Base-by-base conservation (phyloP, 345 rosid species). In the Eucalyptus brandiana region DNA sequence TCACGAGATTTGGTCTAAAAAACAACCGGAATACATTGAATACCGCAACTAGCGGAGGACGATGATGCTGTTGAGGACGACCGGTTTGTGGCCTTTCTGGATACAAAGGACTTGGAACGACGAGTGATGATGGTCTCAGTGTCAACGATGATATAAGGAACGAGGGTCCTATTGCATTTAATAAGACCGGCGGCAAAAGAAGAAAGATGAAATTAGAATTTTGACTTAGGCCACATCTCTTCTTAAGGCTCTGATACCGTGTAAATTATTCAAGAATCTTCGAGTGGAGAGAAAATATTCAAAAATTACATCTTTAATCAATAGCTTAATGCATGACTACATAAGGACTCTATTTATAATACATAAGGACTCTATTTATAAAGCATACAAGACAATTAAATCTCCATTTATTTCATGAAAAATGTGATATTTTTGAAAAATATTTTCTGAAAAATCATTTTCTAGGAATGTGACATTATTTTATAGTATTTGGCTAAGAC, bases 341-440 rank as follows among this genome's bases (percentile, higher is more conserved):
- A 30, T 30, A 14, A 62, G 21, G 54, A 51, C 4, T 51, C 16
- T 48, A 48, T 48, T 48, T 48, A 48, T 48, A 48, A 48, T 48
- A 49, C 6, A 49, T 49, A 49, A 12, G 6, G n/a, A 7, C 32
- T 28, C 37, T 8, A 65, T 14, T n/a, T 65, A n/a, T 65, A 65
- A n/a, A n/a, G 76, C 21, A 65, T n/a, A 65, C 4, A 18, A n/a
- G 76, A n/a, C 37, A n/a, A 56, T 10, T 56, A 10, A 4, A 9
- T 2, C 30, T 56, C 2, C 2, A 56, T 56, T 10, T 56, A 4
- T 24, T 56, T 23, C 0, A 1, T 1, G 0, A 56, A 56, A 24
- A 56, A 56, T 56, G 30, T 56, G 30, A 24, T 56, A 26, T 24
- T 56, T 56, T 56, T 54, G 58, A 5, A 56, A 56, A 24, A 10